Conservation (phyloP, 1,284 basidiomycete species). For the Sanghuangporus weigelae region DNA sequence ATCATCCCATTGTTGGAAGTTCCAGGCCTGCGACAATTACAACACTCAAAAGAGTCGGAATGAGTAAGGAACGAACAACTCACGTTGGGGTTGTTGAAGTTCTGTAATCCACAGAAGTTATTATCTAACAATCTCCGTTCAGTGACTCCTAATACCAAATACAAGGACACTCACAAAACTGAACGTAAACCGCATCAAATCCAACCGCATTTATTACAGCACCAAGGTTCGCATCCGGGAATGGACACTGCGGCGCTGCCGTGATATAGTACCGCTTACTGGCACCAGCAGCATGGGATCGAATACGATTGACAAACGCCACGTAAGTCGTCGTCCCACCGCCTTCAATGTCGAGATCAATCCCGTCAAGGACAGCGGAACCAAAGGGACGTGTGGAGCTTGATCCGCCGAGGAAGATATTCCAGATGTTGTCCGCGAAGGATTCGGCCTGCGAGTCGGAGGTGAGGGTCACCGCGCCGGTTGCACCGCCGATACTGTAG, state of each 20-base stretch:
- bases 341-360: constrained; percentile 66
- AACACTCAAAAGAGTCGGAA: background rate
- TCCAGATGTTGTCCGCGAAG: constrained; percentile 60
- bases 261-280: constrained; percentile 56
- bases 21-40: constrained; percentile 35
- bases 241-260: constrained; percentile 64
- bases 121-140: constrained; percentile 36
- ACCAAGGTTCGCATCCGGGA: constrained; percentile 54
- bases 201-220: constrained; percentile 46
- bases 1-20: constrained; percentile 52
- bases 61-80: constrained; percentile 15
- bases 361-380: constrained; percentile 55
- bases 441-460: constrained; percentile 45
- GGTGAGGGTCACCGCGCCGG: constrained; percentile 44
- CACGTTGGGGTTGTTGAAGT: constrained; percentile 39
- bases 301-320: constrained; percentile 50
- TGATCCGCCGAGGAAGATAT: constrained; percentile 58
- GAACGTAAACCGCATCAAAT: constrained; percentile 62
- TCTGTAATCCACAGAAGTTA: constrained; percentile 49
- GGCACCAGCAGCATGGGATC: constrained; percentile 38
- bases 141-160: background rate
- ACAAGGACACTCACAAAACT: constrained; percentile 38
- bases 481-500: constrained; percentile 51
- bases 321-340: constrained; percentile 45
- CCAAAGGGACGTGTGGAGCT: constrained; percentile 57